Conservation (phyloP, 2,329 filamentous ascomycete species). For the Fusarium oligoseptatum region DNA sequence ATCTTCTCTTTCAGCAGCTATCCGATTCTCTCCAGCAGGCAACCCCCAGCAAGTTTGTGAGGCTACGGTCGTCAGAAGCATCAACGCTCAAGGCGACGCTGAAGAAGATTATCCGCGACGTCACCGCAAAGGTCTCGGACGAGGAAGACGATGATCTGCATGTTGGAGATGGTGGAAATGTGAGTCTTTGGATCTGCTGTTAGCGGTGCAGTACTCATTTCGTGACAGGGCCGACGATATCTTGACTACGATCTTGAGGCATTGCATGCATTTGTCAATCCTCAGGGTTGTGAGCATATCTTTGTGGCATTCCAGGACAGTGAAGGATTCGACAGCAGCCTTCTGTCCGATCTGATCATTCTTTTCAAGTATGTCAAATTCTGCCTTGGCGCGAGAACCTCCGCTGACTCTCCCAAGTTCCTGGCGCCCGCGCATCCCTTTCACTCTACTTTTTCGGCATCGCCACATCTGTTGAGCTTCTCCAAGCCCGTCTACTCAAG, state of each 20-base stretch:
- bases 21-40: conserved; percentile 66
- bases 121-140: conserved; percentile 62
- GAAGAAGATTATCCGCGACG: conserved; percentile 79
- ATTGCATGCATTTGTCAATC: conserved; percentile 70
- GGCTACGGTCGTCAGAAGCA: conserved; percentile 78
- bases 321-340: conserved; percentile 80
- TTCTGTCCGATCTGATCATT: conserved; percentile 79
- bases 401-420: conserved; percentile 56
- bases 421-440: conserved; percentile 82
- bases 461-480: conserved; percentile 84
- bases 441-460: conserved; percentile 82
- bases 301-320: conserved; percentile 84
- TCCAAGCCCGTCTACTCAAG: conserved; percentile 80
- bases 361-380: conserved; percentile 70
- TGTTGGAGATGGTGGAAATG: conserved; percentile 60
- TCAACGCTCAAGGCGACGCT: conserved; percentile 79
- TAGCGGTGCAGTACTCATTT: conserved; percentile 24
- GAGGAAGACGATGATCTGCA: conserved; percentile 71
- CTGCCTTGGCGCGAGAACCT: neutral
- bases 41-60: conserved; percentile 69
- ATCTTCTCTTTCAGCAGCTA: conserved; percentile 79
- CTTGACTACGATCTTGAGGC: conserved; percentile 85
- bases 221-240: conserved; percentile 69
- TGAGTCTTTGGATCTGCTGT: conserved; percentile 48
- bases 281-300: conserved; percentile 68